These are phyloP conservation scores for Diutina pseudorugosa DNA, from an alignment of 1,139 yeast genomes.

Conservation along the genomic window DNA sequence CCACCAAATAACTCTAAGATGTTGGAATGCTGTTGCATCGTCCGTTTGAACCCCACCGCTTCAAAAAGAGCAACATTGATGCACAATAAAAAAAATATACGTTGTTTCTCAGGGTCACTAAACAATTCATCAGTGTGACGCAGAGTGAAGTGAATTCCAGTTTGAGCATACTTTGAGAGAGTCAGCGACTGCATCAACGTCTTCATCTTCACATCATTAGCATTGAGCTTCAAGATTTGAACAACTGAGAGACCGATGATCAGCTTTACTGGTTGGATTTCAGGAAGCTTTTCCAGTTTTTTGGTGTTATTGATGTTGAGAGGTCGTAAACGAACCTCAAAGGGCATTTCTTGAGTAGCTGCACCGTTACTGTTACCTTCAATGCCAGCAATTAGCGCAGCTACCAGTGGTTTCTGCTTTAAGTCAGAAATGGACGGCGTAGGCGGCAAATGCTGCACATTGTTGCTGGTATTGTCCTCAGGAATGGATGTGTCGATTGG, in stretches of 20 bases:
- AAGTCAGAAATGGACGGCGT: not conserved
- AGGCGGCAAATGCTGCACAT: not conserved
- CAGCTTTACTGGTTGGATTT: slow-evolving; percentile 24
- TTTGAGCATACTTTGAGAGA: slow-evolving; percentile 20
- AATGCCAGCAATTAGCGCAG: slow-evolving; percentile 1
- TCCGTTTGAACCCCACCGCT: slow-evolving; percentile 24
- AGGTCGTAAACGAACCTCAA: not conserved
- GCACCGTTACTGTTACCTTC: not conserved
- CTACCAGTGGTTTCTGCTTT: slow-evolving; percentile 1
- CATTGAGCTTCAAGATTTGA: slow-evolving; percentile 22
- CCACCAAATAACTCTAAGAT: slow-evolving; percentile 20
- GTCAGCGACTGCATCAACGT: slow-evolving; percentile 22
- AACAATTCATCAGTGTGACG: slow-evolving; percentile 19
- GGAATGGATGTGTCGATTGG: not conserved
- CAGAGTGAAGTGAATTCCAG: slow-evolving; percentile 18
- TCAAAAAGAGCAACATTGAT: slow-evolving; percentile 28
- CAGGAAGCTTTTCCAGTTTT: slow-evolving; percentile 13
- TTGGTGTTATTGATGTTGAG: slow-evolving; percentile 3
- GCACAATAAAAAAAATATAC: slow-evolving; percentile 21
- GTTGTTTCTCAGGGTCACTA: slow-evolving; percentile 14
- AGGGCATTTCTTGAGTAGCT: not conserved
- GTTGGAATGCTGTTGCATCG: slow-evolving; percentile 16
- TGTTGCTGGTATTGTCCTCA: not conserved
- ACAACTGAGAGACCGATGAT: slow-evolving; percentile 28
- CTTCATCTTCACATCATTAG: slow-evolving; percentile 29